Conservation (phyloP, 208 protist genomes). For the Leishmania amazonensis region DNA sequence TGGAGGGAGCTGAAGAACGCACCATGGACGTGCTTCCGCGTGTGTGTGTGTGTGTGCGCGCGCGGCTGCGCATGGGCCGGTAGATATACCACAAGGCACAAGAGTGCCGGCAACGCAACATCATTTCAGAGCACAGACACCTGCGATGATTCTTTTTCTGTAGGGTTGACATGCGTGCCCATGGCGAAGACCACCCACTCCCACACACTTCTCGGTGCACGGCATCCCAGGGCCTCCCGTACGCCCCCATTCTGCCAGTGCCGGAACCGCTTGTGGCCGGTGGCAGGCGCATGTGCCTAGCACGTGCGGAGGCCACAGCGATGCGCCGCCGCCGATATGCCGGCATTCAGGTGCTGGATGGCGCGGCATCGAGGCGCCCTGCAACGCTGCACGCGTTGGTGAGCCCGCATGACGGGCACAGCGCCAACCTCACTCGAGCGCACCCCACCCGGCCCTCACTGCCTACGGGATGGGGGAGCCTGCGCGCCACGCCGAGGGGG, state of each 20-base stretch:
- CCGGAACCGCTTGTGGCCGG: neutral
- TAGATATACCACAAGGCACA: neutral
- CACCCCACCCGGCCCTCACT: neutral
- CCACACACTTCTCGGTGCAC: neutral
- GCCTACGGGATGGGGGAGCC: neutral
- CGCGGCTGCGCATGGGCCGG: neutral
- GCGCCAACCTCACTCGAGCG: neutral
- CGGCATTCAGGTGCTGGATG: neutral
- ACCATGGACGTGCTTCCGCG: neutral
- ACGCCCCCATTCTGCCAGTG: neutral
- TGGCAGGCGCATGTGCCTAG: neutral
- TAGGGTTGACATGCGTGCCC: too few species aligned
- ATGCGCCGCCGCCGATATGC: neutral
- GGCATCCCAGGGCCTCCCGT: neutral
- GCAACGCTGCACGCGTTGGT: neutral
- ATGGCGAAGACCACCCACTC: neutral
- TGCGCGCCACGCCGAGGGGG: neutral
- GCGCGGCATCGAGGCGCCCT: neutral
- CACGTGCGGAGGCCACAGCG: neutral
- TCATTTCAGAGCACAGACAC: neutral
- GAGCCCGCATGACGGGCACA: neutral
- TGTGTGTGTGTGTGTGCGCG: neutral
- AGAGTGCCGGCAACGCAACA: neutral
- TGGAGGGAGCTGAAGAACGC: neutral
- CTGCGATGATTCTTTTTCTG: neutral